These are phyloP conservation scores for Penicillium sp. DNA, from an alignment of 2,329 filamentous ascomycete genomes.

Conservation along the genomic window DNA sequence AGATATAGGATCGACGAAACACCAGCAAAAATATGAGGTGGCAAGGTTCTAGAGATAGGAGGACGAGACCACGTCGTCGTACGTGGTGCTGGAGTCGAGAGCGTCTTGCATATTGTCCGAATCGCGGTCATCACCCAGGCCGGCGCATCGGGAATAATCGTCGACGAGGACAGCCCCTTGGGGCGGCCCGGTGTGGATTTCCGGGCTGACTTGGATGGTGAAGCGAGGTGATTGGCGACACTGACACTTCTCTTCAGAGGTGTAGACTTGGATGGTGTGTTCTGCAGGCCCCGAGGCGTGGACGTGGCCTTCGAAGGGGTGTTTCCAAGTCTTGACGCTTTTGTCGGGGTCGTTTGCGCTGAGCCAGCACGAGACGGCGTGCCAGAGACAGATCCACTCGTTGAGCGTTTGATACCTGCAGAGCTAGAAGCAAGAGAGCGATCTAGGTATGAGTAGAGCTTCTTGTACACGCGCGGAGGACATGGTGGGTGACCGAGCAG, in stretches of 20 bases:
- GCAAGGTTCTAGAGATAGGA: slow-evolving; percentile 50
- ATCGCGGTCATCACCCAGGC: slow-evolving; percentile 69
- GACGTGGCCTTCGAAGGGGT: slow-evolving; percentile 32
- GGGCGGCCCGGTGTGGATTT: slow-evolving; percentile 14
- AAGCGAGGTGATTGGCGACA: slow-evolving; percentile 17
- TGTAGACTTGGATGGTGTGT: slow-evolving; percentile 48
- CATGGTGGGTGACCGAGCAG: slow-evolving; percentile 74
- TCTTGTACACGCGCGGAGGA: slow-evolving; percentile 76
- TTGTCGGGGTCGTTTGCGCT: slow-evolving; percentile 41
- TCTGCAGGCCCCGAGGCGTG: slow-evolving; percentile 33
- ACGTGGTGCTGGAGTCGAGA: slow-evolving; percentile 52
- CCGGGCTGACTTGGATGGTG: slow-evolving; percentile 23
- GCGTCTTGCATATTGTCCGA: slow-evolving; percentile 61
- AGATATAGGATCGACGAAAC: slow-evolving; percentile 59
- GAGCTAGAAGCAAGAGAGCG: slow-evolving; percentile 56
- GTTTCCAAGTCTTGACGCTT: slow-evolving; percentile 18
- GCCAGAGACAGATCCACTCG: slow-evolving; percentile 32
- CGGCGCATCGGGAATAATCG: slow-evolving; percentile 46
- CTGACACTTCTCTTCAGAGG: slow-evolving; percentile 39
- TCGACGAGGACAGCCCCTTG: slow-evolving; percentile 25
- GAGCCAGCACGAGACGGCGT: slow-evolving; percentile 30
- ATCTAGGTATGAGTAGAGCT: slow-evolving; percentile 77
- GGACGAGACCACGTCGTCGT: slow-evolving; percentile 38
- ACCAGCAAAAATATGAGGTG: slow-evolving; percentile 71
- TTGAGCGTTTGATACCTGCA: slow-evolving; percentile 35